phyloP scores from a whole-genome alignment of 2,329 filamentous ascomycete genomes.

The Beauveria asiatica region DNA sequence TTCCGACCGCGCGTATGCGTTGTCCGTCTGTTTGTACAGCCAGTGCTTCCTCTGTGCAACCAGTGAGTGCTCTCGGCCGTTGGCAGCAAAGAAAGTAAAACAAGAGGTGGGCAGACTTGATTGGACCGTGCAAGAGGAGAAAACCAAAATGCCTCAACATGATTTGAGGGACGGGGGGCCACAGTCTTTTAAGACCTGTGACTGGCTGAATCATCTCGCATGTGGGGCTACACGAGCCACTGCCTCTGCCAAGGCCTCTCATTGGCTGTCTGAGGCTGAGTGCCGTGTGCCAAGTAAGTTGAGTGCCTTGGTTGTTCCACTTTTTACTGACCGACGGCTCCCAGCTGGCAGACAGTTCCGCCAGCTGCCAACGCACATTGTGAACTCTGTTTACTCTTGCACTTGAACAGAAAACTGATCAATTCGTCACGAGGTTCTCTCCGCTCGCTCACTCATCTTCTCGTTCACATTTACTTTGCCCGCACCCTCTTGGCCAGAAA shows the following conservation, averaged over 20 bases:
- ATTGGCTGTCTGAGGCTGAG: background rate
- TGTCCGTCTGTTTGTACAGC: background rate
- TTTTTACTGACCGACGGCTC: background rate
- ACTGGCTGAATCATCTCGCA: slow-evolving; percentile 42
- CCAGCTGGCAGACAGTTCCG: background rate
- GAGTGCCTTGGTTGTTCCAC: background rate
- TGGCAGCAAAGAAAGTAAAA: background rate
- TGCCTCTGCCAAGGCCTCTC: slow-evolving; percentile 9
- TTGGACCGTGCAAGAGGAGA: slow-evolving; percentile 38
- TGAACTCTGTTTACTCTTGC: background rate
- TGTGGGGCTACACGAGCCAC: slow-evolving; percentile 25
- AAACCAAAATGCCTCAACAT: slow-evolving; percentile 34
- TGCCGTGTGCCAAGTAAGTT: background rate
- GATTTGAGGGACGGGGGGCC: slow-evolving; percentile 43
- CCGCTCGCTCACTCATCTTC: background rate
- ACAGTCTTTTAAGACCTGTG: slow-evolving; percentile 36
- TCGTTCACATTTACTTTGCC: background rate
- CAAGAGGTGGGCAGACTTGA: slow-evolving; percentile 27
- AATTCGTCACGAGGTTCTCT: background rate
- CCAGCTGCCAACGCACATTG: background rate
- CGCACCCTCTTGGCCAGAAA: background rate
- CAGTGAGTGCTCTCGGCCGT: background rate
- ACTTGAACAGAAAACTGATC: background rate
- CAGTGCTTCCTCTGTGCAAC: background rate
- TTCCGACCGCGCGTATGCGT: background rate